These are phyloP conservation scores for Rhododendron molle DNA, from an alignment of 148 eudicot species.

Conservation along the genomic window DNA sequence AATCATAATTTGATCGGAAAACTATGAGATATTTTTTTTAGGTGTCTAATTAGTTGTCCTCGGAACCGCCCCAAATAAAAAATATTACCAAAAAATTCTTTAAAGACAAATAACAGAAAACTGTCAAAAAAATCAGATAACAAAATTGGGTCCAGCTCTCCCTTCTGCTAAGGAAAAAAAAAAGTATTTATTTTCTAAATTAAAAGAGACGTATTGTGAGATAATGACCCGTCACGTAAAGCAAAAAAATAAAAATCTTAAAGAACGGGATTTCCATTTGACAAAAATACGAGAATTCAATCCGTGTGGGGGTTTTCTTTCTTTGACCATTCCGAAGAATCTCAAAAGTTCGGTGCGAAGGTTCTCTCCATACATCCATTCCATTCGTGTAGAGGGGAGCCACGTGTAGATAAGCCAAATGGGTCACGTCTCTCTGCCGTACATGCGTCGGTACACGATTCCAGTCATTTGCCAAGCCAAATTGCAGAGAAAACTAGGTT, in stretches of 20 bases:
- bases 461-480: background rate
- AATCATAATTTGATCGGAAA: no score
- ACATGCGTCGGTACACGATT: background rate
- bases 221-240: no score
- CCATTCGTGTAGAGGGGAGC: background rate
- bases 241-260: no score
- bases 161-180: no score
- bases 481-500: background rate
- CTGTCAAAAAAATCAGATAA: no score
- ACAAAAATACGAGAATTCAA: background rate
- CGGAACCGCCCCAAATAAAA: background rate
- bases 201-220: fast-evolving
- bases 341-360: background rate
- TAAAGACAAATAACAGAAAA: background rate
- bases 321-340: background rate
- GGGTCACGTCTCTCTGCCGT: background rate
- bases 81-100: background rate
- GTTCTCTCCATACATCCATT: background rate
- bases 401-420: background rate
- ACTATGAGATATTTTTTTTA: no score
- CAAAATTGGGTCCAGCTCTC: background rate
- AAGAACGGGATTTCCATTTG: background rate
- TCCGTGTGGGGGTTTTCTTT: background rate
- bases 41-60: no score
- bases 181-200: no score